Evolutionary conservation across 2,329 filamentous ascomycete species (phyloP).

Genomic region (Scedosporium minutisporum): DNA sequence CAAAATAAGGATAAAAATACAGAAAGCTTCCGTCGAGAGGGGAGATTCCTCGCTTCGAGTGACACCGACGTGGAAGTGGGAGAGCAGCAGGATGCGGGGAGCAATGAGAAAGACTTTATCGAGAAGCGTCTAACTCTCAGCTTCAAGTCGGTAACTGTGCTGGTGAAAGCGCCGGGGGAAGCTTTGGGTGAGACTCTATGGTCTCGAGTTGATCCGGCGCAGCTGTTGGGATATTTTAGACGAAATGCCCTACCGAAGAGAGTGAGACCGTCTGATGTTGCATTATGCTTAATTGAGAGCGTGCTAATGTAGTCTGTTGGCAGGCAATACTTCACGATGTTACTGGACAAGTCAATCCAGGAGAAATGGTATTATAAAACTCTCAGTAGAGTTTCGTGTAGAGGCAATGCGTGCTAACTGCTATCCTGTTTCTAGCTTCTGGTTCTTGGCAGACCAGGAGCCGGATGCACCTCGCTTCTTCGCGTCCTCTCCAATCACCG

Average conservation of each 20-base stretch:
- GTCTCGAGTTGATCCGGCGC: constrained; percentile 14
- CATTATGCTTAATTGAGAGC: constrained; percentile 6
- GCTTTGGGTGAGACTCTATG: constrained; percentile 15
- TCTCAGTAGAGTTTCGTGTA: no score
- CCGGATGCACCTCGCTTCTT: constrained; percentile 22
- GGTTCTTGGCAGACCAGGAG: constrained; percentile 21
- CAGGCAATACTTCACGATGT: constrained; percentile 28
- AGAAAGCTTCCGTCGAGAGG: not conserved
- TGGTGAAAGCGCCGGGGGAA: constrained; percentile 12
- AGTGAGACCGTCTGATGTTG: constrained; percentile 12
- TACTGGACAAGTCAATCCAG: constrained; percentile 28
- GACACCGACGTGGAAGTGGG: constrained; percentile 13
- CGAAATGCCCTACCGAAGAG: constrained; percentile 16
- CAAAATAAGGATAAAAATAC: not conserved
- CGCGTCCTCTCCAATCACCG: constrained; percentile 20
- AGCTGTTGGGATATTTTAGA: constrained; percentile 9
- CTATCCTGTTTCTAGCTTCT: constrained; percentile 14
- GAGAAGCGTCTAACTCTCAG: constrained; percentile 14
- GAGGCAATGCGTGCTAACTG: not conserved
- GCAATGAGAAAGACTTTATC: constrained; percentile 10
- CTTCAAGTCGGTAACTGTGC: constrained; percentile 13
- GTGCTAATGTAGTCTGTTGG: not conserved
- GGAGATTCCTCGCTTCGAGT: constrained; percentile 7
- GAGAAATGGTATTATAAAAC: constrained; percentile 27
- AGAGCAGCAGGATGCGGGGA: constrained; percentile 9